These are phyloP conservation scores for Paramyrothecium sp. DNA, from an alignment of 2,329 filamentous ascomycete genomes.

Conservation along the genomic window DNA sequence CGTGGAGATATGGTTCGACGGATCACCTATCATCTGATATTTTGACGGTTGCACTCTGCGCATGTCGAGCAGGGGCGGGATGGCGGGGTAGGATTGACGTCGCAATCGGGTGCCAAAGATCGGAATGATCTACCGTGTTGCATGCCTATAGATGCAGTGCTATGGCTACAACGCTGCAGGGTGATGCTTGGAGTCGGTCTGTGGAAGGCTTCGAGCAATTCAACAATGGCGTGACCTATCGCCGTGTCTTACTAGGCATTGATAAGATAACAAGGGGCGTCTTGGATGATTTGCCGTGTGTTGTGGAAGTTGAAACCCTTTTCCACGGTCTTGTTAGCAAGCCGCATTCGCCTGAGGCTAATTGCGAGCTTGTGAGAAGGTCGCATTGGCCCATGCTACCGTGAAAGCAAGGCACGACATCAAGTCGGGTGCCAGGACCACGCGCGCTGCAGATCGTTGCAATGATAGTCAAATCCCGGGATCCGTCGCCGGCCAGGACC, in stretches of 20 bases:
- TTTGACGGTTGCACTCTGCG: background rate
- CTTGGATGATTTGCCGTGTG: too few species aligned
- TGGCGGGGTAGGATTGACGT: background rate
- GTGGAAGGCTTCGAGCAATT: too few species aligned
- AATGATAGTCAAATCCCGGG: background rate
- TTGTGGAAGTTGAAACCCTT: too few species aligned
- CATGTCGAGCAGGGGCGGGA: background rate
- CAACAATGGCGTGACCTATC: too few species aligned
- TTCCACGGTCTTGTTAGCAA: too few species aligned
- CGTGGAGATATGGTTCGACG: background rate
- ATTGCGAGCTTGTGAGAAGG: background rate
- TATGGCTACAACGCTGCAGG: too few species aligned
- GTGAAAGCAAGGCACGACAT: background rate
- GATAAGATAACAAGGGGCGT: too few species aligned
- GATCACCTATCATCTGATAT: background rate
- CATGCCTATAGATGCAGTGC: background rate
- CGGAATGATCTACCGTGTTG: conserved; percentile 1
- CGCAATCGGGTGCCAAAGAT: background rate
- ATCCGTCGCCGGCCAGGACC: background rate
- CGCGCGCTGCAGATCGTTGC: background rate
- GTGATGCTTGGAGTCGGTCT: too few species aligned
- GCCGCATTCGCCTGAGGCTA: too few species aligned
- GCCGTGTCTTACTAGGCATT: too few species aligned
- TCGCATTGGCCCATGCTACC: background rate
- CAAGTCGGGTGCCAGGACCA: background rate